Conservation (phyloP, 2,329 filamentous ascomycete genomes). For the Monilinia fructicola region DNA sequence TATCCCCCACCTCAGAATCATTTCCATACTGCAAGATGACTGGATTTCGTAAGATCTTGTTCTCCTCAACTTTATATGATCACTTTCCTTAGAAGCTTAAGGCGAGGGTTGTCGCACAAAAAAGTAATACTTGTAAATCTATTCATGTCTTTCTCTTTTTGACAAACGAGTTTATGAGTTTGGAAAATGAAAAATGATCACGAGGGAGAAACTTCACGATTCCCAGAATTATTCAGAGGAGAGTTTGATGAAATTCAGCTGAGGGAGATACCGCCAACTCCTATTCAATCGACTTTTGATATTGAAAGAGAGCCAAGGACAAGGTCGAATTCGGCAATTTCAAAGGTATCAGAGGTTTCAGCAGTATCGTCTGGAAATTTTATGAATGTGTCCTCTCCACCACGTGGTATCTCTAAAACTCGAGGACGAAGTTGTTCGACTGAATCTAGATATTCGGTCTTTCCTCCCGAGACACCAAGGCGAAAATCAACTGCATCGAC, state of each 20-base stretch:
- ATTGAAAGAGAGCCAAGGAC: slow-evolving; percentile 4
- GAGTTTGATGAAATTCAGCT: slow-evolving; percentile 16
- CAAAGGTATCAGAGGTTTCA: neutral
- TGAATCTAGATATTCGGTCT: slow-evolving; percentile 20
- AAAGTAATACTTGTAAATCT: neutral
- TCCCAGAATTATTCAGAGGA: slow-evolving; percentile 12
- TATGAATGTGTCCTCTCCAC: neutral
- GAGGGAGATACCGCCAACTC: slow-evolving; percentile 21
- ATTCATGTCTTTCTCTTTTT: slow-evolving; percentile 1
- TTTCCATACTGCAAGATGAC: neutral
- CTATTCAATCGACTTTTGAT: slow-evolving; percentile 15
- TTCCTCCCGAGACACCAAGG: slow-evolving; percentile 11
- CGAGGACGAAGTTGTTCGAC: slow-evolving; percentile 11
- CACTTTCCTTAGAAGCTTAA: neutral
- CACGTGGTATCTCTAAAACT: neutral
- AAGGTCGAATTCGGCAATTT: slow-evolving; percentile 12
- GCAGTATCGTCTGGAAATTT: neutral
- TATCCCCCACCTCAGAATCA: slow-evolving; percentile 5
- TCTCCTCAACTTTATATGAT: neutral
- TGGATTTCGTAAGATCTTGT: slow-evolving; percentile 1
- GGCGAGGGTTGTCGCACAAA: slow-evolving; percentile 9
- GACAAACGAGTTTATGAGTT: neutral
- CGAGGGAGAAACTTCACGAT: slow-evolving; percentile 3
- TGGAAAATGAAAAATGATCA: slow-evolving; percentile 14
- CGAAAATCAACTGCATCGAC: slow-evolving; percentile 12